Percentiles rank a stretch among this genome's conserved stretches.
These are phyloP conservation scores for Amphichorda felina DNA, from an alignment of 2,329 filamentous ascomycete genomes.

Conservation along the genomic window DNA sequence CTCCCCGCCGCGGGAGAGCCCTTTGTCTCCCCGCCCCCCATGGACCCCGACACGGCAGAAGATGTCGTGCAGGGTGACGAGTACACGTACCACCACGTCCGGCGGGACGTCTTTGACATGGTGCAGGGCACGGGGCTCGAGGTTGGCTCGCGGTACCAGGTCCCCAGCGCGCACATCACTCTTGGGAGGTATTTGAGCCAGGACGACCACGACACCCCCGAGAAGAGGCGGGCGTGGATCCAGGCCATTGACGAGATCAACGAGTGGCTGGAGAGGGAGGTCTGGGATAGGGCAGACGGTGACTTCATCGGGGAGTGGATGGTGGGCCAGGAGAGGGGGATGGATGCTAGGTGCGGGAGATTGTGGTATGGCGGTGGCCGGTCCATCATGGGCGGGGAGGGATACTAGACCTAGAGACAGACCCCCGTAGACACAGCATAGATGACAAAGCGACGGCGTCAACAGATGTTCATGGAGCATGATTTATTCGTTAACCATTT, in stretches of 20 bases:
- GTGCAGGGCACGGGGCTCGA: slow-evolving; percentile 50
- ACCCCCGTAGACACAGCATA: background rate
- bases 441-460: too few species aligned
- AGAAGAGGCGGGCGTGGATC: slow-evolving; percentile 53
- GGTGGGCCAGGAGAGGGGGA: slow-evolving; percentile 73
- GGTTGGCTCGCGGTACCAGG: slow-evolving; percentile 70
- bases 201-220: slow-evolving; percentile 47
- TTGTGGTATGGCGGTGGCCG: slow-evolving; percentile 84
- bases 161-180: slow-evolving; percentile 83
- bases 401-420: slow-evolving; percentile 44
- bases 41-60: slow-evolving; percentile 17
- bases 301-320: slow-evolving; percentile 60
- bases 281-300: slow-evolving; percentile 47
- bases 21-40: slow-evolving; percentile 22
- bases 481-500: background rate
- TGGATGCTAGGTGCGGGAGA: slow-evolving; percentile 62
- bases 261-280: slow-evolving; percentile 54
- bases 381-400: slow-evolving; percentile 51
- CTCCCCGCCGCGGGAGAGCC: slow-evolving; percentile 61
- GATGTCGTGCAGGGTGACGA: slow-evolving; percentile 38
- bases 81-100: slow-evolving; percentile 86
- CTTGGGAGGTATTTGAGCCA: slow-evolving; percentile 67
- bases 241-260: slow-evolving; percentile 67
- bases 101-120: slow-evolving; percentile 61
- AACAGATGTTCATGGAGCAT: background rate